Evolutionary conservation across 331 rosid species (phyloP), one percentile per base, ranked within the genome.

Genomic region (Telfairia occidentalis): DNA sequence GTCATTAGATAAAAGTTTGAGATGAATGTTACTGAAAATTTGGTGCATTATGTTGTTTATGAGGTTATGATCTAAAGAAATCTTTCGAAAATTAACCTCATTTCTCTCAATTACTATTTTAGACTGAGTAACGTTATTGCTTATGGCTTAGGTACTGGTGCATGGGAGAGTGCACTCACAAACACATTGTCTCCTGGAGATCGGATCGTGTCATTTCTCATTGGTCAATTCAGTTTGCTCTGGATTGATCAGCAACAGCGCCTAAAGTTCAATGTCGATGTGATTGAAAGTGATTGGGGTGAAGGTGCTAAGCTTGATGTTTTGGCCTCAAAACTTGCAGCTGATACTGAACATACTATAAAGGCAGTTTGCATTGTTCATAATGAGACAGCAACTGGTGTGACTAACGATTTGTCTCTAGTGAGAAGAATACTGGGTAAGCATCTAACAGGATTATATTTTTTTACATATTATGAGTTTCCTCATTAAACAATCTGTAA

Each of bases 211-310:
- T 90, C 97, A 1, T 95, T 95, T 83, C 87, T 89, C 83, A 95
- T 95, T 18, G 99, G 99, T 19, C 99, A 95, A 71, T 95, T 95
- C 92, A 95, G 99, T 83, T 84, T 95, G 85, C 97, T 95, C 28
- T 95, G 99, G 99, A 92, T 95, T 42, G 99, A 95, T 84, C 99
- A 95, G 89, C 99, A 95, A 78, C 93, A 95, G 72, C 99, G 99
- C 71, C 93, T 95, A 21, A 92, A 92, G 6, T 95, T 90, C 84
- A 87, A 95, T 0, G 99, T 95, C n/a, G 99, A 95, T 71, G 99
- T 95, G 21, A 82, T 95, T 0, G 99, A 95, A 81, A 95, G 99
- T 78, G 97, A 95, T 0, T 95, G 99, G 99, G 99, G 99, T 61
- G 85, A 76, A 71, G 99, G 99, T 26, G 99, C 99, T 74, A 77